A percentile compares a stretch with the other conserved stretches of the same genome.
Conservation (phyloP, 768 basidiomycete genomes). For the Naematelia encephala region DNA sequence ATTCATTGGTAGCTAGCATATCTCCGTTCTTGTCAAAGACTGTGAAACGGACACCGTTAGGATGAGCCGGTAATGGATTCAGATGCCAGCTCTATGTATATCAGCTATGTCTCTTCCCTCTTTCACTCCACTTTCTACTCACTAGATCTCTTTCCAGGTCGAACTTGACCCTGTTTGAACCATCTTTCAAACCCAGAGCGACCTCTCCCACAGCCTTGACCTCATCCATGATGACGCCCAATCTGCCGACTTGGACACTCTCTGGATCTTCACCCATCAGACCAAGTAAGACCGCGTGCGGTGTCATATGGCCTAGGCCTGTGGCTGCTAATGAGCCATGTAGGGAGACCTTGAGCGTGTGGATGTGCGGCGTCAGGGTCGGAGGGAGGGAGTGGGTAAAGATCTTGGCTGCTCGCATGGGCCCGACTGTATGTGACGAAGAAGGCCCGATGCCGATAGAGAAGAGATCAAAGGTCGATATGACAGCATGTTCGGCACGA, state of each 20-base stretch:
- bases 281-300: conserved; percentile 48
- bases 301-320: conserved; percentile 55
- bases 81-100: conserved; percentile 31
- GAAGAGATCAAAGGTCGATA: conserved; percentile 89
- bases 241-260: conserved; percentile 63
- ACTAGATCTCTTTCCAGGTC: conserved; percentile 86
- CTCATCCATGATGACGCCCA: conserved; percentile 30
- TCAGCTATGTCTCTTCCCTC: background rate
- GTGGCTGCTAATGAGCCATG: conserved; percentile 94
- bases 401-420: conserved; percentile 90
- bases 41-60: conserved; percentile 88
- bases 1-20: conserved; percentile 88
- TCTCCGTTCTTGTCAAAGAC: conserved; percentile 77
- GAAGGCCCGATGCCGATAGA: conserved; percentile 66
- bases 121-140: conserved; percentile 7
- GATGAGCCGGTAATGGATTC: conserved; percentile 41
- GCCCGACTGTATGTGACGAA: conserved; percentile 67
- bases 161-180: conserved; percentile 61
- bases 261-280: conserved; percentile 67
- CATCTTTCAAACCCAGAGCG: conserved; percentile 57
- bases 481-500: conserved; percentile 61
- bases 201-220: conserved; percentile 26
- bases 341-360: conserved; percentile 78
- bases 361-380: conserved; percentile 56
- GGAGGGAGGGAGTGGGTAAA: conserved; percentile 57